A percentile compares a stretch with the other conserved stretches of the same genome.
Conservation (phyloP, 2,329 filamentous ascomycete species). For the Trichoderma pleuroti region DNA sequence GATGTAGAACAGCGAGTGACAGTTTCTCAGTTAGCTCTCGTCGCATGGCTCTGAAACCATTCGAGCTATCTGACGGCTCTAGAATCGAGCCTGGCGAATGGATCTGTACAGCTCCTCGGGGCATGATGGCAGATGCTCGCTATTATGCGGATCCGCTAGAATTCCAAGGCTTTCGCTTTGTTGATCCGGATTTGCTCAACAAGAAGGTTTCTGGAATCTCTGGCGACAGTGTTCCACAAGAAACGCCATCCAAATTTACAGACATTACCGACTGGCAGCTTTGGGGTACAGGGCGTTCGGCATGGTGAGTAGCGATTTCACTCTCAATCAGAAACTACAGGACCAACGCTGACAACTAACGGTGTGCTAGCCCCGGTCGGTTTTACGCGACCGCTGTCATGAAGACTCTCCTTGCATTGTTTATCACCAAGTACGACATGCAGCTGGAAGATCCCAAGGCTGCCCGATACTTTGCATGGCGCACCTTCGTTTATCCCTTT, state of each 20-base stretch:
- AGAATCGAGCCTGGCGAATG: conserved; percentile 1
- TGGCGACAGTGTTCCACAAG: not conserved
- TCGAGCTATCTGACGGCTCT: not conserved
- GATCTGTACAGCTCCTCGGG: conserved; percentile 1
- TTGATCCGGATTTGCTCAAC: not conserved
- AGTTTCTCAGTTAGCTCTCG: not conserved
- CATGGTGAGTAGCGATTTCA: not conserved
- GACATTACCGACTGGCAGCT: conserved; percentile 1
- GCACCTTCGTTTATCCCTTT: not conserved
- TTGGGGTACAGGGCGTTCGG: conserved; percentile 9
- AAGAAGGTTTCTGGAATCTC: not conserved
- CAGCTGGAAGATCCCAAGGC: not conserved
- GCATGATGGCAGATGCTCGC: not conserved
- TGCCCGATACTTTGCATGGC: conserved; percentile 6
- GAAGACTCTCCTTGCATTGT: not conserved
- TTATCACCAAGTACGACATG: not conserved
- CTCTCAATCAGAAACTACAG: not conserved
- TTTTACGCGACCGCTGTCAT: conserved; percentile 2
- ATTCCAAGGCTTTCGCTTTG: conserved; percentile 4
- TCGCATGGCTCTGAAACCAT: conserved; percentile 9
- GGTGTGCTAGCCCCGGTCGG: not conserved
- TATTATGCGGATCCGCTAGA: not conserved
- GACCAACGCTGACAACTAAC: not conserved
- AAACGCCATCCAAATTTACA: not conserved
- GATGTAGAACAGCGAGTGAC: not conserved